A percentile compares a stretch with the other conserved stretches of the same genome.
Evolutionary conservation across 75 land plant species (phyloP).

Genomic region (Cryptomeria japonica): DNA sequence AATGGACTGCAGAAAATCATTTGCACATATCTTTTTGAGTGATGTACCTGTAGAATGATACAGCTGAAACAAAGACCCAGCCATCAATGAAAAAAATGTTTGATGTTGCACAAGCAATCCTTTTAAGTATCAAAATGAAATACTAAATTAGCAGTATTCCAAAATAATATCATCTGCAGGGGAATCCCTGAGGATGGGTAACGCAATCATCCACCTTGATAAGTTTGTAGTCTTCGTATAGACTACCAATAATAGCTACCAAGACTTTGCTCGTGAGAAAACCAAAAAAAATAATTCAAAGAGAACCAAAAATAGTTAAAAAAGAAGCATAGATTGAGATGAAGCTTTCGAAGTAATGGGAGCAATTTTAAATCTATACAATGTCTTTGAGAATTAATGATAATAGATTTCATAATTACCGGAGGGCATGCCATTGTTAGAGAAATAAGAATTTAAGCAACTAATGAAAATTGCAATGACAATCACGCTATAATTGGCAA

Average conservation of each 20-base stretch:
- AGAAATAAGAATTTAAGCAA: background rate
- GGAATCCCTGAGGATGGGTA: background rate
- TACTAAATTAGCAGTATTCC: background rate
- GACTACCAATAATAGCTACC: background rate
- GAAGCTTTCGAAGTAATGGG: background rate
- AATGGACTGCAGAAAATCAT: too few species aligned
- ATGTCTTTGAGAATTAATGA: background rate
- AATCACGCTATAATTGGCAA: background rate
- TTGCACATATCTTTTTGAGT: background rate
- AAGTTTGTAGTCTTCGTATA: background rate
- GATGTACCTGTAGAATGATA: background rate
- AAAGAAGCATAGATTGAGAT: background rate
- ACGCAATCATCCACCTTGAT: background rate
- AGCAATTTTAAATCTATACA: background rate
- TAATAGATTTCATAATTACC: background rate
- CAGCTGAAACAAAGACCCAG: background rate
- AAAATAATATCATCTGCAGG: too few species aligned
- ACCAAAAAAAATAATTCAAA: background rate
- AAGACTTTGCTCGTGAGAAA: background rate
- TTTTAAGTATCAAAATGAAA: background rate
- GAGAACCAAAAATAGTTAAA: background rate
- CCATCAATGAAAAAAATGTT: background rate
- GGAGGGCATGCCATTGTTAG: background rate
- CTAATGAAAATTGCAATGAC: background rate
- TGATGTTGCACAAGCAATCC: background rate